phyloP scores from a whole-genome alignment of 140 eudicot species.

The Cichorium intybus region DNA sequence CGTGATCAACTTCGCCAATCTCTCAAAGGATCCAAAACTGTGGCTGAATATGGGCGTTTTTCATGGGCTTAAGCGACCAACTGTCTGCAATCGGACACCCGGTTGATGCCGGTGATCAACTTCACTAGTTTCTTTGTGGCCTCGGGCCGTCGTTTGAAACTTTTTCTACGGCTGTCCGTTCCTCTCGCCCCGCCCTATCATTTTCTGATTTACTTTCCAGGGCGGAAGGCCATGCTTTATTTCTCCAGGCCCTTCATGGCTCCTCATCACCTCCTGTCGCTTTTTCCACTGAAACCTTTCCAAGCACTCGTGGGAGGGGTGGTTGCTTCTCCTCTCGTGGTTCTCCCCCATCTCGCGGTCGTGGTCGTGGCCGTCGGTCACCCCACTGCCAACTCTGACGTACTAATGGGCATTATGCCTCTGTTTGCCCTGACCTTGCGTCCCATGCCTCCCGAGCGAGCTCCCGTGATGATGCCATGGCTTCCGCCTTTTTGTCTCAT shows the following conservation, averaged over 20 bases:
- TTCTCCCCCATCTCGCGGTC: background rate
- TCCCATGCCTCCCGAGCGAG: too few relatives aligned
- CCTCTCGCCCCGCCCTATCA: background rate
- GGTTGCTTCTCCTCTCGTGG: background rate
- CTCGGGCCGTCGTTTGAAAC: background rate
- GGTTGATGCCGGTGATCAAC: background rate
- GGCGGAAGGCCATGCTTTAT: background rate
- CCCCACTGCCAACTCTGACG: slow-evolving; percentile 8
- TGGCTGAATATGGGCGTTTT: background rate
- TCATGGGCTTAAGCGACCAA: background rate
- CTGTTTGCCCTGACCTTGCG: too few relatives aligned
- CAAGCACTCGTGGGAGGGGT: background rate
- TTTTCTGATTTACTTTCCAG: background rate
- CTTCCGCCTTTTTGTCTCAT: too few relatives aligned
- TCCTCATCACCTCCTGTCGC: background rate
- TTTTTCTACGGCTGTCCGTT: background rate
- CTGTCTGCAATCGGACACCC: background rate
- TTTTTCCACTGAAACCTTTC: background rate
- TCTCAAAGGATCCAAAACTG: background rate
- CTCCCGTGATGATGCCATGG: too few relatives aligned
- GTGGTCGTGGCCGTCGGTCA: background rate
- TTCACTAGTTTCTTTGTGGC: slow-evolving; percentile 4
- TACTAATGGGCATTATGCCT: slow-evolving; percentile 8
- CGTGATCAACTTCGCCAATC: background rate
- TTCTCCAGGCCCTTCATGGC: background rate